phyloP scores from a whole-genome alignment of 441 rosid genomes.

The Rhodomyrtus psidioides region DNA sequence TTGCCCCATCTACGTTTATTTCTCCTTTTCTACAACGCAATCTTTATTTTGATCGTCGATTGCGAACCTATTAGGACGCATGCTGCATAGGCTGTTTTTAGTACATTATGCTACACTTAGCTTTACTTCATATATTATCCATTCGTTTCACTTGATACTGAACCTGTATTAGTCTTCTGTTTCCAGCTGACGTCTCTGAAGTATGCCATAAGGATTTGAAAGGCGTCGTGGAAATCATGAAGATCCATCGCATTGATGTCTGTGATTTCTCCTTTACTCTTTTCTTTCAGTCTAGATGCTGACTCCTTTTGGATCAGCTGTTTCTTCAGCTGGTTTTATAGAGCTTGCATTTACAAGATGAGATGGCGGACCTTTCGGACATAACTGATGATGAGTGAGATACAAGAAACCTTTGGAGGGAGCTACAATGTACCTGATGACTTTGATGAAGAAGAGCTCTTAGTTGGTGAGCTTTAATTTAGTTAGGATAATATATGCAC shows the following conservation, averaged over 20 bases:
- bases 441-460: background rate
- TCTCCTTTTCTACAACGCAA: background rate
- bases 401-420: background rate
- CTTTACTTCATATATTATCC: background rate
- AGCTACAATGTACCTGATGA: background rate
- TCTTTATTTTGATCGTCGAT: background rate
- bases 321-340: background rate
- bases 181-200: background rate
- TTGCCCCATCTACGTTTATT: background rate
- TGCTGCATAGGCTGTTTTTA: background rate
- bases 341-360: background rate
- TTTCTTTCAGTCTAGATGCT: background rate
- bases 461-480: background rate
- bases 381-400: background rate
- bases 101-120: background rate
- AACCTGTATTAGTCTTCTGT: background rate
- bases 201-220: slow-evolving; percentile 54
- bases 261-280: background rate
- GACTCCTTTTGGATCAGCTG: background rate
- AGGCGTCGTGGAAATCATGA: slow-evolving; percentile 94
- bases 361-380: background rate
- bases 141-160: background rate
- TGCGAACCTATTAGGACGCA: background rate
- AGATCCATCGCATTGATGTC: slow-evolving; percentile 76
- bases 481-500: background rate